These are phyloP conservation scores for Pleurotus eryngii DNA, from an alignment of 768 basidiomycete species.

Conservation along the genomic window DNA sequence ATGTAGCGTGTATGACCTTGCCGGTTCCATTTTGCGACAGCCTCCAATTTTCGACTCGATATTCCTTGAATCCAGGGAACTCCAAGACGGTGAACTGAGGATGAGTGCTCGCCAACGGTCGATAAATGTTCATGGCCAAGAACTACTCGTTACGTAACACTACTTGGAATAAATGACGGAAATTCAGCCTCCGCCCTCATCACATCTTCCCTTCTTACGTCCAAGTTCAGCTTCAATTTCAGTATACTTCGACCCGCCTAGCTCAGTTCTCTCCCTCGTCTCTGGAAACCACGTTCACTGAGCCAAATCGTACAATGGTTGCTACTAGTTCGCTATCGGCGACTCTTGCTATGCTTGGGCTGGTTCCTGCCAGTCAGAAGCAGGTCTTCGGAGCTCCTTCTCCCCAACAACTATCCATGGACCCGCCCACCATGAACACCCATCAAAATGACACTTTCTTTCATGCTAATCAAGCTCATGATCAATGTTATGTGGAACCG, in stretches of 20 bases:
- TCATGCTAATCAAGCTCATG: constrained; percentile 3
- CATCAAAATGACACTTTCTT: neutral
- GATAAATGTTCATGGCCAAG: constrained; percentile 8
- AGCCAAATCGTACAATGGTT: neutral
- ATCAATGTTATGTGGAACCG: constrained; percentile 25
- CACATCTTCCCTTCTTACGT: neutral
- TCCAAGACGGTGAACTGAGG: constrained; percentile 53
- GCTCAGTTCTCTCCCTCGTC: neutral
- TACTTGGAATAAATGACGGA: neutral
- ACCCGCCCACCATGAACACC: neutral
- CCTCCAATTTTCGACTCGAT: constrained; percentile 54
- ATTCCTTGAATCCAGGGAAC: constrained; percentile 51
- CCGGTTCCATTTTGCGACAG: constrained; percentile 39
- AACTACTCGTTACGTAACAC: neutral
- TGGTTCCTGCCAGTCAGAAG: neutral
- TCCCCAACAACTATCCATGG: neutral
- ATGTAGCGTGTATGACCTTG: constrained; percentile 25
- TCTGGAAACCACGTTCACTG: neutral
- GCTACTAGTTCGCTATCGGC: neutral
- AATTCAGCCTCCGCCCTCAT: neutral
- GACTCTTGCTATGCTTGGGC: neutral
- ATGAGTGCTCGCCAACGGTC: constrained; percentile 28
- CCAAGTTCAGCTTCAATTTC: neutral
- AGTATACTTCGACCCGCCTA: neutral
- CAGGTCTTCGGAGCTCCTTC: neutral